Evolutionary conservation across 768 basidiomycete genomes (phyloP), one percentile per base, ranked within the genome.

Genomic region (Gymnopilus junonius): DNA sequence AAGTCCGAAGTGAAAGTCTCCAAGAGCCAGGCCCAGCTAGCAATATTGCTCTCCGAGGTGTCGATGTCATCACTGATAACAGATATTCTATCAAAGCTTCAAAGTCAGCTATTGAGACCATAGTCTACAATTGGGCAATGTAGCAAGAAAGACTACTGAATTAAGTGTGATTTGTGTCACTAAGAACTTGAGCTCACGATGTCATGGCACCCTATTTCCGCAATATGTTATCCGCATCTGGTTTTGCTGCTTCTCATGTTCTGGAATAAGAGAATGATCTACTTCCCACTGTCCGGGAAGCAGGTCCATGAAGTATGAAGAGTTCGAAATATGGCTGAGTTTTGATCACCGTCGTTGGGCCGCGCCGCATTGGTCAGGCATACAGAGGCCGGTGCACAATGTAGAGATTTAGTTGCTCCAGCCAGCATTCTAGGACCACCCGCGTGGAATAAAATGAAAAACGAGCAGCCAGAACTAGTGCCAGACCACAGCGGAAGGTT

Each of bases 171-270:
- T 51, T 29, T 3, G 32, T 51, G 48, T 51, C 48, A 51, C 17
- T 51, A 8, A 27, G 31, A 29, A 29, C 20, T n/a, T 17, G 48
- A 8, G 29, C 48, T 31, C 45, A 27, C 45, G 20, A 42, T 29
- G 48, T 31, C 8, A n/a, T n/a, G n/a, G 48, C 48, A 51, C 40
- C 20, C 60, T 61, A 61, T 55, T 55, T 61, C 60, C 60, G 54
- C 54, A n/a, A n/a, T 32, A 37, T 20, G 5, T 43, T 35, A 61
- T 55, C 60, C 60, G 60, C 60, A 55, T 55, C 60, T 2, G 60
- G 54, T 25, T 12, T 50, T 37, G 48, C 39, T 54, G 31, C 51
- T 21, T 61, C 53, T 61, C 40, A 45, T 61, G 53, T 61, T 55
- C 54, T 61, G 21, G 32, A 61, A 25, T 14, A 39, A 35, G 12